Evolutionary conservation across 148 eudicot genomes (phyloP), one percentile per base, ranked within the genome.

Genomic region (Beta vulgaris): DNA sequence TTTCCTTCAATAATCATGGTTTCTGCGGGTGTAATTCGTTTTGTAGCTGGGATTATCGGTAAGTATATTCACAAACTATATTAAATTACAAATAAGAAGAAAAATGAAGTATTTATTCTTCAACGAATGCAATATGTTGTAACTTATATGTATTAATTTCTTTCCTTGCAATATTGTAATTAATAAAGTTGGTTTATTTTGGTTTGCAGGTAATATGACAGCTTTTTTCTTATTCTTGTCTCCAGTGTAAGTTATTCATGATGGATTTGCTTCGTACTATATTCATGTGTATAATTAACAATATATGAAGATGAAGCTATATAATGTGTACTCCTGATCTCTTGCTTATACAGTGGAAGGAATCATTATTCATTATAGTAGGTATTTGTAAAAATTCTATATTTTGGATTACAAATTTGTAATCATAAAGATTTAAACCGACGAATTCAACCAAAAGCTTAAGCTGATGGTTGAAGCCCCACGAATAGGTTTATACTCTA

Each of bases 161-260:
- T 10, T 18, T 18, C 32, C 25, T 3, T 66, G 2, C 4, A 23
- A 16, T 3, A 7, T 25, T 73, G 44, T 65, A 42, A n/a, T 49
- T 73, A 16, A 62, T 60, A 18, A 39, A 29, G 49, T 21, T 53
- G 16, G 2, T n/a, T 57, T 68, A 3, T 0, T 31, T 34, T 54
- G 25, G 7, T 55, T 80, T 84, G 40, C 92, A 90, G 96, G 92
- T 60, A 90, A 88, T 81, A 73, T 88, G 74, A 87, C 83, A 28
- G 80, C 96, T n/a, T 76, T 88, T 51, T 73, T 81, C 70, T 78
- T 90, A 73, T 88, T 88, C 76, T 39, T 84, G 54, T 90, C 96
- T 42, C 91, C 96, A 1, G 71, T 84, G 96, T 90, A 85, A 84
- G 95, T 73, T 16, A 23, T 42, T 1, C 21, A 37, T 19, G 46